These are phyloP conservation scores for Epichloe typhina DNA, from an alignment of 2,329 filamentous ascomycete genomes.

Conservation along the genomic window DNA sequence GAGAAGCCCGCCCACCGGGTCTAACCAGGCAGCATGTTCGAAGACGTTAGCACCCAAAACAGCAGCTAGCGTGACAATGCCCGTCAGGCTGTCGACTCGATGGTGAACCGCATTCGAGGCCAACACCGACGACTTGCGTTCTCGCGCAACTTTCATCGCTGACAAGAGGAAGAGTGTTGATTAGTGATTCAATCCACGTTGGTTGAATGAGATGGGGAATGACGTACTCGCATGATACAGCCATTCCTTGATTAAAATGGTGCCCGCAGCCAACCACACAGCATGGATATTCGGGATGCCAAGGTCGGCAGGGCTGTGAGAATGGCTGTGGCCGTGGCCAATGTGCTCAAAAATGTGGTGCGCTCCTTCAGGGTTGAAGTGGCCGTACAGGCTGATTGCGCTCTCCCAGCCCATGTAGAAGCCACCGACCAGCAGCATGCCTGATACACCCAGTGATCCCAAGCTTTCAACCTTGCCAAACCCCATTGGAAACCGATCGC, in stretches of 20 bases:
- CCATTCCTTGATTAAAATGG: conserved; percentile 91
- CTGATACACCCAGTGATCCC: conserved; percentile 83
- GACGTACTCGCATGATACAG: conserved; percentile 89
- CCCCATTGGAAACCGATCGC: conserved; percentile 71
- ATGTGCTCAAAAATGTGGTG: conserved; percentile 50
- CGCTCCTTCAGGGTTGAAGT: conserved; percentile 57
- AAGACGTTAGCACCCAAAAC: conserved; percentile 85
- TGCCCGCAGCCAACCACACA: conserved; percentile 84
- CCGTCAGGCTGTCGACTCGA: conserved; percentile 88
- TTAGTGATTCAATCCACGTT: background rate
- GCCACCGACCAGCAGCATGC: conserved; percentile 78
- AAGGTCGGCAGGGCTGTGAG: conserved; percentile 31
- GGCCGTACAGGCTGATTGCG: conserved; percentile 51
- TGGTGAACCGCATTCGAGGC: conserved; percentile 95
- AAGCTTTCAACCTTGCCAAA: conserved; percentile 98
- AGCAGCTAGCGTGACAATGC: conserved; percentile 79
- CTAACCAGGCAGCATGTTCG: conserved; percentile 77
- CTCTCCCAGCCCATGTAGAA: conserved; percentile 83
- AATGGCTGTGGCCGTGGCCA: conserved; percentile 53
- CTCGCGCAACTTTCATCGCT: conserved; percentile 91
- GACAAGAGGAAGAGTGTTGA: background rate
- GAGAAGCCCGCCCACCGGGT: conserved; percentile 82
- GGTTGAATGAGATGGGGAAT: background rate
- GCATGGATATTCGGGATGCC: conserved; percentile 76
- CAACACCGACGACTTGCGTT: conserved; percentile 89